Evolutionary conservation across 225 moss, liverwort and hornwort species (phyloP), one percentile per base, ranked within the genome.

Genomic region (Polytrichum commune): DNA sequence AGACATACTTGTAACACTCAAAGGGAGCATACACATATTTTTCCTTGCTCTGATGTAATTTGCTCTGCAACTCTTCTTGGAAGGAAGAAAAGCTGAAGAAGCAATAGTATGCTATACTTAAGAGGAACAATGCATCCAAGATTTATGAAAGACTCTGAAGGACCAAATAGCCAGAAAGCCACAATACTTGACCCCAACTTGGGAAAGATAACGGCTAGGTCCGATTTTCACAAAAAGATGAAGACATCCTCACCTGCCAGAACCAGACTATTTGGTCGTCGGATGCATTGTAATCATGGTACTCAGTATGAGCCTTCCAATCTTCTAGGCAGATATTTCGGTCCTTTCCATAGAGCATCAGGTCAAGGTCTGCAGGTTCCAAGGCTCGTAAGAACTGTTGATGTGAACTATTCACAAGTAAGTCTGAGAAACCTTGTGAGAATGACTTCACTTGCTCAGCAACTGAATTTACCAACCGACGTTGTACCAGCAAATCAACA

Each of bases 391-490:
- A 83, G 69, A 97, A 97, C 70, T 92, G 97, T 33, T 89, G 86
- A 73, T 88, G 92, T 9, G 92, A 83, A 55, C 85, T 86, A 77
- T 88, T 97, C 26, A 92, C 85, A 27, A 97, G 90, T 81, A 97
- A 76, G 78, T 97, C 97, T 58, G 92, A 89, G 65, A 97, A 97
- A 7, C 97, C 97, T 76, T 91, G 92, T 33, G 90, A 84, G 55
- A 97, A 97, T 3, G 89, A 92, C 74, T 97, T 97, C 20, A 92
- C 93, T 72, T 97, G 97, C 71, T 97, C 97, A 60, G 94, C 85
- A 72, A 97, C 94, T 23, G 92, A 92, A 18, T 89, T 83, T 20
- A 97, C 94, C 23, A 97, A 77, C 22, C 92, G 89, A 73, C 97
- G 89, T 55, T 94, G 92, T 25, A 97, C 88, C 67, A 97, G 83